These are phyloP conservation scores for Nakazawaea sp. DNA, from an alignment of 805 yeast species.

Conservation along the genomic window DNA sequence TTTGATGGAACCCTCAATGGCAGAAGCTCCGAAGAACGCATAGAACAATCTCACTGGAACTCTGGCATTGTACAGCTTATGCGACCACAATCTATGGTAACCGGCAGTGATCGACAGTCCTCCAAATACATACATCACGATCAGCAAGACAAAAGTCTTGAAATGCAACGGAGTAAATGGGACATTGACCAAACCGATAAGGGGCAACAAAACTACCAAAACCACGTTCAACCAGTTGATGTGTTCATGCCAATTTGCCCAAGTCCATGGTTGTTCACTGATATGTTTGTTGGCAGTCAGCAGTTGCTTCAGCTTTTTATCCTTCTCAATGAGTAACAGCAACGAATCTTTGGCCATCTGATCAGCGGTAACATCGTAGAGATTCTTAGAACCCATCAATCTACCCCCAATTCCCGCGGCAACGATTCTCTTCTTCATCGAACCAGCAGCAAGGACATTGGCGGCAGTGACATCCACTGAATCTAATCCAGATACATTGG, in stretches of 20 bases:
- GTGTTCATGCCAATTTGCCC: slow-evolving; percentile 63
- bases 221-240: slow-evolving; percentile 72
- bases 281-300: slow-evolving; percentile 45
- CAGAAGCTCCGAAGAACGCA: slow-evolving; percentile 77
- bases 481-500: slow-evolving; percentile 18
- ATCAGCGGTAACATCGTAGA: slow-evolving; percentile 63
- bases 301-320: slow-evolving; percentile 23
- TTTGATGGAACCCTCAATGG: slow-evolving; percentile 79
- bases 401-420: slow-evolving; percentile 73
- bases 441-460: slow-evolving; percentile 77
- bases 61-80: slow-evolving; percentile 61
- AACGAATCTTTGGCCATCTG: slow-evolving; percentile 48
- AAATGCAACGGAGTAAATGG: slow-evolving; percentile 38
- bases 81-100: slow-evolving; percentile 76
- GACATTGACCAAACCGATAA: slow-evolving; percentile 42
- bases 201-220: slow-evolving; percentile 57
- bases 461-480: slow-evolving; percentile 60
- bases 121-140: slow-evolving; percentile 47
- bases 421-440: slow-evolving; percentile 69
- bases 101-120: slow-evolving; percentile 83
- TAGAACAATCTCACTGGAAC: slow-evolving; percentile 54
- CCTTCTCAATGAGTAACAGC: slow-evolving; percentile 37
- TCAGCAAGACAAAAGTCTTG: slow-evolving; percentile 39
- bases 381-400: slow-evolving; percentile 74
- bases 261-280: slow-evolving; percentile 75